Conservation (phyloP, 1,139 yeast genomes). For the Blastobotrys illinoisensis region DNA sequence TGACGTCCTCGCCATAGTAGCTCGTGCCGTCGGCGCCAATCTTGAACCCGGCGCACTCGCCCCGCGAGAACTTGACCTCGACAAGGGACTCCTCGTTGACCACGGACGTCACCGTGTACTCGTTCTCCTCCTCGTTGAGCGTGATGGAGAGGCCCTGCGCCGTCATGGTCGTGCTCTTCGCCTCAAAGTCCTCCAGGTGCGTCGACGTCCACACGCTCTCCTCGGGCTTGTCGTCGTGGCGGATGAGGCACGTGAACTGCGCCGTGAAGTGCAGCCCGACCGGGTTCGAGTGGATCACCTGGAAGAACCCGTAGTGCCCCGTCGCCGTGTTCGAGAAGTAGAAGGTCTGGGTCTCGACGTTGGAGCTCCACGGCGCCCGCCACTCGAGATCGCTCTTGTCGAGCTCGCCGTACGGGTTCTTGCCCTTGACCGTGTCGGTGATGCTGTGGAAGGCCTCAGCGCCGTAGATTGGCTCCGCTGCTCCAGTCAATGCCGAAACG, state of each 20-base stretch:
- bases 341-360: slow-evolving; percentile 92
- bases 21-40: slow-evolving; percentile 87
- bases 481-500: slow-evolving; percentile 89
- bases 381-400: slow-evolving; percentile 64
- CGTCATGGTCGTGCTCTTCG: slow-evolving; percentile 73
- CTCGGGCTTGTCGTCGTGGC: slow-evolving; percentile 47
- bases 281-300: slow-evolving; percentile 86
- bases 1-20: slow-evolving; percentile 67
- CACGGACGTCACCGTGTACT: slow-evolving; percentile 55
- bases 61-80: slow-evolving; percentile 55
- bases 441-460: slow-evolving; percentile 86
- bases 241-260: slow-evolving; percentile 85
- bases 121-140: slow-evolving; percentile 49
- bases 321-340: slow-evolving; percentile 64
- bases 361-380: slow-evolving; percentile 70
- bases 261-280: slow-evolving; percentile 89
- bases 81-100: slow-evolving; percentile 72
- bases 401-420: slow-evolving; percentile 53
- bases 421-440: slow-evolving; percentile 48
- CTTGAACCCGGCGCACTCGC: slow-evolving; percentile 71
- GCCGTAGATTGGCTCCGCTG: slow-evolving; percentile 97
- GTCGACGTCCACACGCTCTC: slow-evolving; percentile 82
- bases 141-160: slow-evolving; percentile 59
- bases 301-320: slow-evolving; percentile 81
- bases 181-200: slow-evolving; percentile 70